These are phyloP conservation scores for Leccinum aurantiacum DNA, from an alignment of 768 basidiomycete genomes.

Conservation along the genomic window DNA sequence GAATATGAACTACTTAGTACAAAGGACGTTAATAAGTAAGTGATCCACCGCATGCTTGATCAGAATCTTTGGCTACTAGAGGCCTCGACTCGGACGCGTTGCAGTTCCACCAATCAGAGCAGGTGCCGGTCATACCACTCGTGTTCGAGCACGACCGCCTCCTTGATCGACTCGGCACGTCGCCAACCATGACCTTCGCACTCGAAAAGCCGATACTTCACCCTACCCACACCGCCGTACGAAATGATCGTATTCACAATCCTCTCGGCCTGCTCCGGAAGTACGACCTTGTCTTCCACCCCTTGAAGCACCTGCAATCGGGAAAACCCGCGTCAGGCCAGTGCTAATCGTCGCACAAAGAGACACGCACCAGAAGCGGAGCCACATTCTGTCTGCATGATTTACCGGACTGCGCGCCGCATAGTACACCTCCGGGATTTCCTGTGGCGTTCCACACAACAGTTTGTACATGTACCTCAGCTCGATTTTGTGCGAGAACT, in stretches of 20 bases:
- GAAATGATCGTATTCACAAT: conserved; percentile 30
- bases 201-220: conserved; percentile 41
- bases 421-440: conserved; percentile 55
- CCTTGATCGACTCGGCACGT: conserved; percentile 36
- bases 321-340: conserved; percentile 1
- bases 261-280: conserved; percentile 55
- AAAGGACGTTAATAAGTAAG: too few relatives aligned
- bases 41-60: too few relatives aligned
- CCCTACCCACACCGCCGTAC: conserved; percentile 22
- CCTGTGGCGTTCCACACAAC: conserved; percentile 54
- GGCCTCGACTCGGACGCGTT: too few relatives aligned
- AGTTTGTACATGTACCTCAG: conserved; percentile 57
- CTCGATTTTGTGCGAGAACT: conserved; percentile 75
- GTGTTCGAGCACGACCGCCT: conserved; percentile 35
- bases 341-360: neutral
- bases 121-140: conserved; percentile 34
- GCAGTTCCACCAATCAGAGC: neutral
- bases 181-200: conserved; percentile 47
- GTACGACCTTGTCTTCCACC: conserved; percentile 60
- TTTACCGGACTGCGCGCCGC: conserved; percentile 60
- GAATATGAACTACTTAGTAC: too few relatives aligned
- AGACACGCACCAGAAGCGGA: conserved; percentile 56
- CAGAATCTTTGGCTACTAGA: too few relatives aligned
- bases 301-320: conserved; percentile 65
- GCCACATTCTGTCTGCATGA: conserved; percentile 60